Conservation (phyloP, 768 basidiomycete species). For the Pulveroboletus sp. region DNA sequence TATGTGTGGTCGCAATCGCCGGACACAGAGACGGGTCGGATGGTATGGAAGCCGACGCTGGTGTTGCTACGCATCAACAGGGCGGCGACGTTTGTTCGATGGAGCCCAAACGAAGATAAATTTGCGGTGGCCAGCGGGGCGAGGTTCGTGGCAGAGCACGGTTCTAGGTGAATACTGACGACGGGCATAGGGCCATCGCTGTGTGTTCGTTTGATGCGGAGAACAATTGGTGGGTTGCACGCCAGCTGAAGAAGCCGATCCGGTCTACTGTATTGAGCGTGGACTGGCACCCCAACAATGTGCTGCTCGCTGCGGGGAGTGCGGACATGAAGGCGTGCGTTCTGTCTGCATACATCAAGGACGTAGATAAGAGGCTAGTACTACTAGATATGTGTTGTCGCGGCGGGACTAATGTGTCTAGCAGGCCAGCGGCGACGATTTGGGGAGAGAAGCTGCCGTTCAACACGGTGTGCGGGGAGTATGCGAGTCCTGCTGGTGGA, state of each 20-base stretch:
- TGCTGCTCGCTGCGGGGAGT: conserved; percentile 93
- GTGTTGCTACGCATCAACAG: conserved; percentile 93
- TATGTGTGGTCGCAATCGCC: conserved; percentile 93
- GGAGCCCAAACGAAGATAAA: conserved; percentile 98
- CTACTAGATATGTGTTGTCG: too few relatives aligned
- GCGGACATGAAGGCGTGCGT: conserved; percentile 98
- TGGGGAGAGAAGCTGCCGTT: conserved; percentile 99
- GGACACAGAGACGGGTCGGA: conserved; percentile 67
- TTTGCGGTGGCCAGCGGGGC: conserved; percentile 98
- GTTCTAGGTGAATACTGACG: background rate
- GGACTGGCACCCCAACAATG: conserved; percentile 99
- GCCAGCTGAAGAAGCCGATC: conserved; percentile 96
- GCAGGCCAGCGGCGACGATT: conserved; percentile 79
- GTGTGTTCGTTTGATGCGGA: conserved; percentile 97
- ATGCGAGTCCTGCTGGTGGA: conserved; percentile 82
- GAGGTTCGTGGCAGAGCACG: conserved; percentile 44
- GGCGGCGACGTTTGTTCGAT: conserved; percentile 91
- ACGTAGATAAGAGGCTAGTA: conserved; percentile 84
- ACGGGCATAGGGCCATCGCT: conserved; percentile 73
- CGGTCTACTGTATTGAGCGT: conserved; percentile 89
- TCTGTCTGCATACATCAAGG: conserved; percentile 98
- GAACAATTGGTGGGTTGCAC: conserved; percentile 99
- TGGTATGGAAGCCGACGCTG: conserved; percentile 93
- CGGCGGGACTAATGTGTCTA: conserved; percentile 6
- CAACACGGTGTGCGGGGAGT: conserved; percentile 97